These are phyloP conservation scores for Dactylis glomerata DNA, from an alignment of 176 grass and related monocot species.

Conservation along the genomic window DNA sequence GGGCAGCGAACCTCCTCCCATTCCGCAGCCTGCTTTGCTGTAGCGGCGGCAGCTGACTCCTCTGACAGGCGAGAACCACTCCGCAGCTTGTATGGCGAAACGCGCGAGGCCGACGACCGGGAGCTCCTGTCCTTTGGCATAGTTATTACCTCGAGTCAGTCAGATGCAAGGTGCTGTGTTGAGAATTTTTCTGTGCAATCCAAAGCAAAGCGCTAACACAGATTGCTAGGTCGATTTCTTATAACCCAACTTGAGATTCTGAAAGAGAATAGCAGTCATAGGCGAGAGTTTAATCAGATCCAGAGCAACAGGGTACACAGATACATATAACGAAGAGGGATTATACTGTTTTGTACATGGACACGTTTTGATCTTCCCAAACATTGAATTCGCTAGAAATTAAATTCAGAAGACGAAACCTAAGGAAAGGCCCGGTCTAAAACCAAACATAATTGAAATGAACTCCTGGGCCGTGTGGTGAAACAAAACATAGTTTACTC, in stretches of 20 bases:
- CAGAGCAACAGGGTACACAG: neutral
- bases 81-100: constrained; percentile 33
- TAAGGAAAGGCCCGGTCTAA: neutral
- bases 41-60: neutral
- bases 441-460: neutral
- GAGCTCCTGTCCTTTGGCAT: constrained; percentile 82
- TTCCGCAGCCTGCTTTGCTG: constrained; percentile 39
- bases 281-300: constrained; percentile 29
- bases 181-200: constrained; percentile 21
- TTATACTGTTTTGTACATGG: neutral
- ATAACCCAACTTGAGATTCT: constrained; percentile 45
- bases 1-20: constrained; percentile 79
- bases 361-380: neutral
- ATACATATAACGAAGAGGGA: neutral
- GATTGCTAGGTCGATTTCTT: constrained; percentile 49
- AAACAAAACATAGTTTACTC: neutral
- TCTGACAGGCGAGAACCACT: constrained; percentile 27
- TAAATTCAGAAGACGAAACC: neutral
- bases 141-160: constrained; percentile 47
- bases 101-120: constrained; percentile 26
- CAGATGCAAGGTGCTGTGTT: constrained; percentile 20
- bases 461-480: neutral
- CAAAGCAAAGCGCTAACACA: constrained; percentile 35
- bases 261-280: constrained; percentile 32
- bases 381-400: neutral